Percentiles rank a stretch among this genome's conserved stretches.
Evolutionary conservation across 1,284 basidiomycete species (phyloP).

Genomic region (Golubevia pallescens): DNA sequence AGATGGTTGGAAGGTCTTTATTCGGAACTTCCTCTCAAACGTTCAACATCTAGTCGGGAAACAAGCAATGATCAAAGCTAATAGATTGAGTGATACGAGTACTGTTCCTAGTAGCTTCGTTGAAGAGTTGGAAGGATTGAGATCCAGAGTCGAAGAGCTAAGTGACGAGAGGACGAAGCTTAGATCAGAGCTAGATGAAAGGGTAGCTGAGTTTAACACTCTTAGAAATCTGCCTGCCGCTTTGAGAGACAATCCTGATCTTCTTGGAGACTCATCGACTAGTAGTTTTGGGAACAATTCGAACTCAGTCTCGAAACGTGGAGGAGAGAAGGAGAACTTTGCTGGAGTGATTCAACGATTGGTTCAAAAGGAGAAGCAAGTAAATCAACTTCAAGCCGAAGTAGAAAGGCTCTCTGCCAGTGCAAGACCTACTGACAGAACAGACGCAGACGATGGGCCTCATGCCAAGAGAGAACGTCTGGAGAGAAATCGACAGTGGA

Average conservation of each 20-base stretch:
- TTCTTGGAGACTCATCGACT: conserved; percentile 14
- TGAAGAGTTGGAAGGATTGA: conserved; percentile 72
- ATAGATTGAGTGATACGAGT: conserved; percentile 66
- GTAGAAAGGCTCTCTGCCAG: conserved; percentile 68
- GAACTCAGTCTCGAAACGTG: conserved; percentile 22
- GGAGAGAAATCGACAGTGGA: conserved; percentile 79
- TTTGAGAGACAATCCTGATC: conserved; percentile 11
- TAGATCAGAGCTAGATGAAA: conserved; percentile 70
- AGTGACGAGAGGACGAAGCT: conserved; percentile 72
- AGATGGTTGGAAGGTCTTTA: conserved; percentile 72
- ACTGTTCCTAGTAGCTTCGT: conserved; percentile 68
- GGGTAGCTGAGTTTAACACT: conserved; percentile 73
- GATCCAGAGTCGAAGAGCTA: conserved; percentile 71
- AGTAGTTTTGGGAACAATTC: conserved; percentile 8
- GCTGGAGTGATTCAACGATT: conserved; percentile 81
- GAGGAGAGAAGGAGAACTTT: conserved; percentile 67
- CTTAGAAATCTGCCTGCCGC: conserved; percentile 68
- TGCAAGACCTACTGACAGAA: conserved; percentile 24
- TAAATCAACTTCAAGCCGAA: conserved; percentile 75
- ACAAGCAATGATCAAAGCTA: conserved; percentile 69
- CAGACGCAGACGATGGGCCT: conserved; percentile 18
- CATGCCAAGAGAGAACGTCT: conserved; percentile 75
- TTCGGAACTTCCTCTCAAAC: conserved; percentile 72
- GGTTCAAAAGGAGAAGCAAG: conserved; percentile 83
- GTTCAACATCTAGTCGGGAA: conserved; percentile 75